Evolutionary conservation across 2,329 filamentous ascomycete genomes (phyloP).

Genomic region (Colletotrichum camelliae): DNA sequence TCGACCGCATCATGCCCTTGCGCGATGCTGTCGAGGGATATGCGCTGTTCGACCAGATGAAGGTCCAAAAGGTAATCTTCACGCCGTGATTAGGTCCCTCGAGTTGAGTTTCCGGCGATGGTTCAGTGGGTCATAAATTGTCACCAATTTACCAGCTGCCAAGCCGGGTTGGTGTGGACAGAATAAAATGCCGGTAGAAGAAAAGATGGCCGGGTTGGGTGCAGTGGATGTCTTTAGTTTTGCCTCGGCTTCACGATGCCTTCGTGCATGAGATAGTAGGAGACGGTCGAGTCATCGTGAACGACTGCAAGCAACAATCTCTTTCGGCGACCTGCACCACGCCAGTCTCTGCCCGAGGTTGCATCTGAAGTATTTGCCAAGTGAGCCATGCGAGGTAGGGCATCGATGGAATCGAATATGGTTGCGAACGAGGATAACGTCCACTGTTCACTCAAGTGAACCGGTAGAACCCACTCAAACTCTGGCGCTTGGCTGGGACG

Average conservation of each 20-base stretch:
- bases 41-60: constrained; percentile 74
- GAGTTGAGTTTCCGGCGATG: background rate
- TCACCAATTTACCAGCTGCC: background rate
- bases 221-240: constrained; percentile 54
- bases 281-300: constrained; percentile 81
- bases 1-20: constrained; percentile 76
- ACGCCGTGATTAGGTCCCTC: constrained; percentile 43
- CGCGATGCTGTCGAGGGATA: constrained; percentile 71
- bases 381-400: constrained; percentile 36
- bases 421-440: constrained; percentile 68
- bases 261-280: constrained; percentile 86
- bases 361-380: background rate
- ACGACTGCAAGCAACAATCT: constrained; percentile 76
- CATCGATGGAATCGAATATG: constrained; percentile 69
- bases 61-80: constrained; percentile 78
- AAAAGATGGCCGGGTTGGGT: background rate
- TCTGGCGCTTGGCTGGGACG: constrained; percentile 57
- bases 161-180: background rate
- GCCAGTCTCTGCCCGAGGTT: constrained; percentile 45
- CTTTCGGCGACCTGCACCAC: constrained; percentile 59
- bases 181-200: background rate
- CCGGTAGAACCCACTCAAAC: constrained; percentile 78
- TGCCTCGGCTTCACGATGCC: constrained; percentile 87
- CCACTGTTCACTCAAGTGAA: constrained; percentile 76
- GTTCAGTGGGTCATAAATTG: too few relatives aligned